Percentiles rank a stretch among this genome's conserved stretches.
These are phyloP conservation scores for Colletotrichum sidae DNA, from an alignment of 2,329 filamentous ascomycete species.

Conservation along the genomic window DNA sequence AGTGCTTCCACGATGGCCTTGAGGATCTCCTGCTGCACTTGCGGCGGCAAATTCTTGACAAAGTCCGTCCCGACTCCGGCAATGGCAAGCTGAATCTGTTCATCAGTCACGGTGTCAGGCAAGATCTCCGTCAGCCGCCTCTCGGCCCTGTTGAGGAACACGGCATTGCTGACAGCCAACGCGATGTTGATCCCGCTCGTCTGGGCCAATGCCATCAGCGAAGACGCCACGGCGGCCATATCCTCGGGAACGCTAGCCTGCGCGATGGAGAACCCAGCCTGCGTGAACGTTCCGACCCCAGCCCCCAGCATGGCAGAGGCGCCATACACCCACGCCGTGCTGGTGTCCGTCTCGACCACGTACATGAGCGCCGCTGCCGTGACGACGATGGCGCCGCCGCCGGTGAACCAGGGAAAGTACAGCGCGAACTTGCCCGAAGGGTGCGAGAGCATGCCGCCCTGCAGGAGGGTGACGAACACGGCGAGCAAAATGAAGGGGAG, in stretches of 20 bases:
- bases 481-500: slow-evolving; percentile 52
- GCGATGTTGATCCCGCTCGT: slow-evolving; percentile 34
- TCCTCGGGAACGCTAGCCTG: slow-evolving; percentile 18
- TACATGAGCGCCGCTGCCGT: slow-evolving; percentile 51
- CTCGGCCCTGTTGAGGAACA: slow-evolving; percentile 48
- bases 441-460: slow-evolving; percentile 26
- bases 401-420: slow-evolving; percentile 54
- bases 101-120: slow-evolving; percentile 39
- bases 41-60: slow-evolving; percentile 25
- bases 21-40: slow-evolving; percentile 39
- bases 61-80: slow-evolving; percentile 34
- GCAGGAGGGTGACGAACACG: slow-evolving; percentile 47
- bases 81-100: slow-evolving; percentile 42
- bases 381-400: slow-evolving; percentile 48
- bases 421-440: slow-evolving; percentile 41
- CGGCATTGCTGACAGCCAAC: slow-evolving; percentile 34
- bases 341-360: slow-evolving; percentile 41
- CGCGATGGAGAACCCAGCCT: slow-evolving; percentile 45
- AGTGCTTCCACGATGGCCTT: slow-evolving; percentile 42
- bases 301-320: slow-evolving; percentile 52
- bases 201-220: slow-evolving; percentile 27
- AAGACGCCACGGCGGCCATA: slow-evolving; percentile 22
- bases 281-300: slow-evolving; percentile 49
- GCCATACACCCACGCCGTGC: slow-evolving; percentile 45
- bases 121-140: slow-evolving; percentile 41